Evolutionary conservation across 805 yeast species (phyloP), one percentile per base, ranked within the genome.

Genomic region (Jamesozyma rosinii): DNA sequence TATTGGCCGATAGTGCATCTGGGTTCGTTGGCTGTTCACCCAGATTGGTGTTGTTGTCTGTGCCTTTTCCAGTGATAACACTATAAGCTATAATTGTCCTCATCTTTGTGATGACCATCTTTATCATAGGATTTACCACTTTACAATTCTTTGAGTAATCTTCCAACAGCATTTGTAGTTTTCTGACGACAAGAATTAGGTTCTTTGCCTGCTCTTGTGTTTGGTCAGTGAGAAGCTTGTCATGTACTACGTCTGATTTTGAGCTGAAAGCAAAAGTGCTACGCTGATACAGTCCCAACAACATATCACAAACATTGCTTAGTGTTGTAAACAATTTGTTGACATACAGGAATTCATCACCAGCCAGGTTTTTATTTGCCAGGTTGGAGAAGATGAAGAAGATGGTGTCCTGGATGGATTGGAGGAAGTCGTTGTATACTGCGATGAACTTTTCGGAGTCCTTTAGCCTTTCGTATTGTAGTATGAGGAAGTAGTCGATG

Each of bases 111-210:
- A 49, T 48, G 18, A 57, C 36, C 13, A 48, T 51, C 15, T 24
- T 36, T 1, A 58, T 51, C 17, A 49, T 37, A 6, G 52, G 50
- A 31, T 49, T 53, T 11, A 42, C 45, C 6, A 43, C 49, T 35
- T 53, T 57, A 44, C 62, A 55, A 37, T 59, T 59, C 33, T 58
- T 59, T 10, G 59, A 49, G 30, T 59, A 59, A 46, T 59, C 64
- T 35, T 51, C 48, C 26, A 59, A 38, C 37, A 59, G 38, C 57
- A 58, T 58, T 38, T 53, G 42, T 8, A 58, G 38, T 46, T 59
- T 59, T 19, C 54, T 49, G 19, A 59, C 20, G 8, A 59, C 42
- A 4, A 51, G 40, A 5, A 47, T 39, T 24, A 55, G 40, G 11
- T 38, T 38, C 18, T 52, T 50, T 1, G 50, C 42, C 35, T 54